A percentile compares a stretch with the other conserved stretches of the same genome.
Evolutionary conservation across 2,329 filamentous ascomycete species (phyloP).

Genomic region (Tolypocladium tundrense): DNA sequence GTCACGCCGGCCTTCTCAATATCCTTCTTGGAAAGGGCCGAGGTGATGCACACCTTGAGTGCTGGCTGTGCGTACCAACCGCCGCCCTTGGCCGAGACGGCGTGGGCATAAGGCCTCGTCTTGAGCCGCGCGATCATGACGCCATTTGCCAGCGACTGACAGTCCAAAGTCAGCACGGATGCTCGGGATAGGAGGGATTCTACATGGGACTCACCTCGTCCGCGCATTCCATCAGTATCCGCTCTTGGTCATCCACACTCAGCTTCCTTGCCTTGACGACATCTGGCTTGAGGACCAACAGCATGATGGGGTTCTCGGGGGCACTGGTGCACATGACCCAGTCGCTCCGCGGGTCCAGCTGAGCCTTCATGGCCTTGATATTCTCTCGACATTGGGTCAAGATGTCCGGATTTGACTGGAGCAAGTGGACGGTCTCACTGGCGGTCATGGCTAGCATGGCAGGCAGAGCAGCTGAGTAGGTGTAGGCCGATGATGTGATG

Average conservation of each 20-base stretch:
- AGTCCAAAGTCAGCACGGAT: conserved; percentile 7
- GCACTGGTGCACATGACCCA: conserved; percentile 80
- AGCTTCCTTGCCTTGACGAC: conserved; percentile 63
- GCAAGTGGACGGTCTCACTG: conserved; percentile 75
- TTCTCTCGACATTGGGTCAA: conserved; percentile 73
- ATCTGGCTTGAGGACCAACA: conserved; percentile 75
- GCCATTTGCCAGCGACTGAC: conserved; percentile 70
- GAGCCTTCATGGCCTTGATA: conserved; percentile 72
- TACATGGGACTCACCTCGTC: conserved; percentile 65
- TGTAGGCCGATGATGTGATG: conserved; percentile 85
- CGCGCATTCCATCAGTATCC: conserved; percentile 79
- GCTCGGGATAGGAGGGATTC: neutral
- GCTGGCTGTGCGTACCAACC: conserved; percentile 65
- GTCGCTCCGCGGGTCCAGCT: conserved; percentile 86
- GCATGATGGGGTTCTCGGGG: conserved; percentile 75
- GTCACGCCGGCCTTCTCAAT: conserved; percentile 85
- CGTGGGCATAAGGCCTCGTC: conserved; percentile 55
- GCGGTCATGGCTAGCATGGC: conserved; percentile 93
- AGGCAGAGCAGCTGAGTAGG: conserved; percentile 88
- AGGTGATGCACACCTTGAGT: conserved; percentile 85
- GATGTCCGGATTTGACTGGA: conserved; percentile 81
- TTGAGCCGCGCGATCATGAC: conserved; percentile 85
- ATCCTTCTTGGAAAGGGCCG: conserved; percentile 83
- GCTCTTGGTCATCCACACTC: conserved; percentile 67
- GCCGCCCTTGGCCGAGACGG: conserved; percentile 57